phyloP scores from a whole-genome alignment of 225 moss, liverwort and hornwort genomes.

The Pseudisothecium myosuroides region DNA sequence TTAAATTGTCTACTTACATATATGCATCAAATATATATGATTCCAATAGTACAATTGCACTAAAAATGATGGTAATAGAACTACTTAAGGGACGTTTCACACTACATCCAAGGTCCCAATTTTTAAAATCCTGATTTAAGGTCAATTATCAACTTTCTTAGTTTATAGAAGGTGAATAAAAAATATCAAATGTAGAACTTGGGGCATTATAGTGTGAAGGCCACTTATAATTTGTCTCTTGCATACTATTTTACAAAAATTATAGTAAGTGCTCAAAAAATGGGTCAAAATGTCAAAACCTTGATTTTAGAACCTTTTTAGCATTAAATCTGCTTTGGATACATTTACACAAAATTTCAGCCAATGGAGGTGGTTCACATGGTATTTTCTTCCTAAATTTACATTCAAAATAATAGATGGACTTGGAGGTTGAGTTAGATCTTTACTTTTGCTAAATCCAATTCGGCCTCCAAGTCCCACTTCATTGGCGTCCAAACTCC shows the following conservation, averaged over 20 bases:
- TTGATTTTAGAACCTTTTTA: accelerated
- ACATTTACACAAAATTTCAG: neutral
- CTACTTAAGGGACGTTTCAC: neutral
- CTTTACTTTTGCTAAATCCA: neutral
- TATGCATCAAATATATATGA: neutral
- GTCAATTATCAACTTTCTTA: neutral
- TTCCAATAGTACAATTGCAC: neutral
- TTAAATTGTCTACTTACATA: neutral
- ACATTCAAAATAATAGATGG: neutral
- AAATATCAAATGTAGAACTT: neutral
- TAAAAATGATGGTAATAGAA: neutral
- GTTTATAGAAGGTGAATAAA: neutral
- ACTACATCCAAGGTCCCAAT: accelerated
- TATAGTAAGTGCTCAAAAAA: too few relatives aligned
- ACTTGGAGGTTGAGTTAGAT: neutral
- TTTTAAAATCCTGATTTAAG: accelerated
- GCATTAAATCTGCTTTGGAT: neutral
- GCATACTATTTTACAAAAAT: neutral
- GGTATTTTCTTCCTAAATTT: neutral
- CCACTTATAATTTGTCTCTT: neutral
- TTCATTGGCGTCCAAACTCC: accelerated
- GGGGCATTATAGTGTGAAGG: neutral
- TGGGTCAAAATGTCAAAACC: neutral
- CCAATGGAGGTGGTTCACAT: neutral
- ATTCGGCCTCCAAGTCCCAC: neutral